These are phyloP conservation scores for Penicillium sp. DNA, from an alignment of 2,329 filamentous ascomycete genomes.

Conservation along the genomic window DNA sequence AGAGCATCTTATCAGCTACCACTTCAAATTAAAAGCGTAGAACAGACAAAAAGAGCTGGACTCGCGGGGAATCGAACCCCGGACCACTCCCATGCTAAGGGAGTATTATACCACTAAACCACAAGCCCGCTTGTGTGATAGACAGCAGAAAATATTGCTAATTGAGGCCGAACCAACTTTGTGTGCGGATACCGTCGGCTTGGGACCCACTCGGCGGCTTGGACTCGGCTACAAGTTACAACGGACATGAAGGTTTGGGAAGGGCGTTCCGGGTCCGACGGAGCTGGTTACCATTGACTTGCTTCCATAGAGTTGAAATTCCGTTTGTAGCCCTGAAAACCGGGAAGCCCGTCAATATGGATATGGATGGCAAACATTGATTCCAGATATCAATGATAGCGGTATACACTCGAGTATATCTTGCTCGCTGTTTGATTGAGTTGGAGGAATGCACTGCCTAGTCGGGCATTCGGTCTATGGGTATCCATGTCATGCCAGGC, in stretches of 20 bases:
- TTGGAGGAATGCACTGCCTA: no score
- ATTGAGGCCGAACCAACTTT: neutral
- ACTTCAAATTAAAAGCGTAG: neutral
- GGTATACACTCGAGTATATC: no score
- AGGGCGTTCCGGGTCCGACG: conserved; percentile 5
- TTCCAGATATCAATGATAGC: no score
- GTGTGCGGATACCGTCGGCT: neutral
- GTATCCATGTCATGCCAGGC: no score
- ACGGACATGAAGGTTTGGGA: neutral
- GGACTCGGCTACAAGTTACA: neutral
- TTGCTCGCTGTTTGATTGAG: no score
- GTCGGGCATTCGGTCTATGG: no score
- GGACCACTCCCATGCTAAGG: conserved; percentile 52
- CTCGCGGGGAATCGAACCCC: conserved; percentile 53
- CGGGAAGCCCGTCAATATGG: no score
- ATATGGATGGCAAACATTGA: neutral
- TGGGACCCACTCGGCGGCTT: neutral
- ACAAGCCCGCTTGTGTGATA: conserved; percentile 32
- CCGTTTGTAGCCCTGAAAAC: neutral
- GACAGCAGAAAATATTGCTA: neutral
- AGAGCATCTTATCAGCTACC: neutral
- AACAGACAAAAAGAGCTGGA: conserved; percentile 35
- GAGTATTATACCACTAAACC: conserved; percentile 53
- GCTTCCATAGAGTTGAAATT: neutral
- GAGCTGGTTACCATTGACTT: conserved; percentile 1